phyloP scores from a whole-genome alignment of 1,284 basidiomycete genomes.

The Rhodotorula sp. region DNA sequence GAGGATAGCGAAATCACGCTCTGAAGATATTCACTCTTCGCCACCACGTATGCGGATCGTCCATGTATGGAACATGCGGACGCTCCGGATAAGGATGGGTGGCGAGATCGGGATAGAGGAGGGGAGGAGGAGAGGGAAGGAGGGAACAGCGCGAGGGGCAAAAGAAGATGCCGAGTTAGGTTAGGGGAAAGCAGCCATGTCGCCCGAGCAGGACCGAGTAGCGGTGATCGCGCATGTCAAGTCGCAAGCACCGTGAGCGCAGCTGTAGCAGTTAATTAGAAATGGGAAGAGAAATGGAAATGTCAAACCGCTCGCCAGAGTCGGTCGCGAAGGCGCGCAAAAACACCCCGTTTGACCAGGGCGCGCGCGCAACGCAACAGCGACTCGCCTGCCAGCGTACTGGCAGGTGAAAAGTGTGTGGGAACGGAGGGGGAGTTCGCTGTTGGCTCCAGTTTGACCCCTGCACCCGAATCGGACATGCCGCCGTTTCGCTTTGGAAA shows the following conservation, averaged over 20 bases:
- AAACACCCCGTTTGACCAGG: neutral
- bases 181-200: no score
- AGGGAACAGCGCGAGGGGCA: neutral
- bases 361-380: no score
- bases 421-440: neutral
- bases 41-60: slow-evolving; percentile 2
- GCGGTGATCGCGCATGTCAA: no score
- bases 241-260: no score
- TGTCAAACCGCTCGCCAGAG: neutral
- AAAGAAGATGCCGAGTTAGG: no score
- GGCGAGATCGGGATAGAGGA: neutral
- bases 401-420: no score
- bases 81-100: neutral
- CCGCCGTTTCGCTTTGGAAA: neutral
- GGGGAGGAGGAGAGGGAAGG: no score
- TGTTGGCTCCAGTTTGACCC: slow-evolving; percentile 39
- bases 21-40: neutral
- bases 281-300: no score
- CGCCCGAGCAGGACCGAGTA: neutral
- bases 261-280: no score
- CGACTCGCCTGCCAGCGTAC: neutral
- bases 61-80: neutral
- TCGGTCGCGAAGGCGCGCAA: neutral
- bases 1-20: slow-evolving; percentile 6
- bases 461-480: slow-evolving; percentile 28